Conservation (phyloP, 306 rosid genomes). For the Hippophae tibetana region DNA sequence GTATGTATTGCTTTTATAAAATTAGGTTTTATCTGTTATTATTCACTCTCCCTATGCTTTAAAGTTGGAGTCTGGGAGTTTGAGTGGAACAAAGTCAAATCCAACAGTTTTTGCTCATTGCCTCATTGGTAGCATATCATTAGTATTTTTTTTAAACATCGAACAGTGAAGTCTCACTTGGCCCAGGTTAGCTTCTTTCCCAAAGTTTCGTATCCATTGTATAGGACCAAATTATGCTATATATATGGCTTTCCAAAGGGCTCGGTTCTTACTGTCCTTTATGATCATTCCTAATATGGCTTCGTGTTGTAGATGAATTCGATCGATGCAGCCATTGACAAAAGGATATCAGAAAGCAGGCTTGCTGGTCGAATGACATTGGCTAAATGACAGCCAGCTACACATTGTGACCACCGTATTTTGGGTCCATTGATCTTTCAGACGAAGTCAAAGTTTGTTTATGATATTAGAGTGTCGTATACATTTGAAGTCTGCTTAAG, state of each 20-base stretch:
- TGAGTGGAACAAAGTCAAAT: slow-evolving; percentile 69
- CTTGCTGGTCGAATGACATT: slow-evolving; percentile 98
- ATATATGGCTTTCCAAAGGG: slow-evolving; percentile 13
- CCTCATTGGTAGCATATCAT: slow-evolving; percentile 68
- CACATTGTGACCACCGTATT: no score
- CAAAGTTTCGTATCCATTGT: slow-evolving; percentile 73
- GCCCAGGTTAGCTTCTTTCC: slow-evolving; percentile 99
- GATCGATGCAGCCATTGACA: slow-evolving; percentile 97
- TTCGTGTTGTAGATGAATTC: slow-evolving; percentile 91
- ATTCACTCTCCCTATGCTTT: slow-evolving; percentile 43
- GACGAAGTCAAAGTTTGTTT: no score
- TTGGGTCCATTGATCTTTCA: no score
- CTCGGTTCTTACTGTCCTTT: slow-evolving; percentile 7
- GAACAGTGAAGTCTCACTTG: slow-evolving; percentile 97
- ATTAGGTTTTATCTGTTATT: slow-evolving; percentile 46
- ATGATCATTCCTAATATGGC: slow-evolving; percentile 31
- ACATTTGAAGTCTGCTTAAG: no score
- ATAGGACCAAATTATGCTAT: slow-evolving; percentile 48
- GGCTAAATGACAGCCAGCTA: slow-evolving; percentile 5
- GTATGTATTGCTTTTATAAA: slow-evolving; percentile 38
- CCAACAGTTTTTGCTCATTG: slow-evolving; percentile 68
- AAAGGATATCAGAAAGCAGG: slow-evolving; percentile 93
- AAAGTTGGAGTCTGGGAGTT: slow-evolving; percentile 49
- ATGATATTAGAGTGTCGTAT: no score
- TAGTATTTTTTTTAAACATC: slow-evolving; percentile 80